Percentiles rank a stretch among this genome's conserved stretches.
Conservation (phyloP, 805 yeast genomes). For the Dipodascus albidus region DNA sequence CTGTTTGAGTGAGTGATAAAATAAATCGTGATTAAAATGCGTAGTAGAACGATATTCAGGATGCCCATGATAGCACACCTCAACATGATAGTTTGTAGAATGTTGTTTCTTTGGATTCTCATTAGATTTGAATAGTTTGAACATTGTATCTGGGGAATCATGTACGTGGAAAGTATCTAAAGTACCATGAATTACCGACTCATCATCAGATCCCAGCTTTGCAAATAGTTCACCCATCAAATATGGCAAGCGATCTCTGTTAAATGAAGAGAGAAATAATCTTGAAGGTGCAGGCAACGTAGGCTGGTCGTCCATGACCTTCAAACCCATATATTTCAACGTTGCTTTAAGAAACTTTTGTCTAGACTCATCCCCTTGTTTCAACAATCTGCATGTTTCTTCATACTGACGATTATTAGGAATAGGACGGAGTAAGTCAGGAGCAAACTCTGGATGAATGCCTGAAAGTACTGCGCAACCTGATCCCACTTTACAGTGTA, state of each 20-base stretch:
- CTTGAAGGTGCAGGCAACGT: slow-evolving; percentile 62
- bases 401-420: slow-evolving; percentile 4
- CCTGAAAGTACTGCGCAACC: slow-evolving; percentile 76
- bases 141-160: not conserved
- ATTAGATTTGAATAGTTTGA: not conserved
- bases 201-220: slow-evolving; percentile 24
- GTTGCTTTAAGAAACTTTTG: slow-evolving; percentile 44
- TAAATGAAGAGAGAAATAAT: slow-evolving; percentile 38
- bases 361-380: slow-evolving; percentile 36
- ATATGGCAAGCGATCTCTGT: slow-evolving; percentile 21
- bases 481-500: slow-evolving; percentile 53
- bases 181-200: slow-evolving; percentile 1
- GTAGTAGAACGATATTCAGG: slow-evolving; percentile 56
- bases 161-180: slow-evolving; percentile 6
- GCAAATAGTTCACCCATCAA: slow-evolving; percentile 26
- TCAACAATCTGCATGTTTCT: slow-evolving; percentile 31
- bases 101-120: no score
- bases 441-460: slow-evolving; percentile 81
- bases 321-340: slow-evolving; percentile 50
- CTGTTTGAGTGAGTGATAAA: slow-evolving; percentile 34
- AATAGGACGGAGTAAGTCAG: slow-evolving; percentile 31
- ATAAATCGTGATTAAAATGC: slow-evolving; percentile 52
- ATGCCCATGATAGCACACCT: slow-evolving; percentile 31
- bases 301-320: slow-evolving; percentile 43
- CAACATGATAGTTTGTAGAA: slow-evolving; percentile 43